These are phyloP conservation scores for Suillus brevipes DNA, from an alignment of 768 basidiomycete genomes.

Conservation along the genomic window DNA sequence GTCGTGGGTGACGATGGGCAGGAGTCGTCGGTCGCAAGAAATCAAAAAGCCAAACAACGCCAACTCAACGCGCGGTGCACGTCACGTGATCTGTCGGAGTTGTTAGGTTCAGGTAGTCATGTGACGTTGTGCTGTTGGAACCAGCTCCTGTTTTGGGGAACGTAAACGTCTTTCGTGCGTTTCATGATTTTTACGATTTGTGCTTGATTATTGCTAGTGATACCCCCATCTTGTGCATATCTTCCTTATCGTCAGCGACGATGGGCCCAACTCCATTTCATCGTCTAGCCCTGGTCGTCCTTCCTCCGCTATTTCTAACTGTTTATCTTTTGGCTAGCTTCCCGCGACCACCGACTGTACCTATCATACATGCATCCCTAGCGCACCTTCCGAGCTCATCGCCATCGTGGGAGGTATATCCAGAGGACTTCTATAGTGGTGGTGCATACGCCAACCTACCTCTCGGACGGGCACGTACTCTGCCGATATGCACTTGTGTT, in stretches of 20 bases:
- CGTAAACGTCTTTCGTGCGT: neutral
- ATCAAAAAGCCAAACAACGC: conserved; percentile 37
- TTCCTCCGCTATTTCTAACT: conserved; percentile 60
- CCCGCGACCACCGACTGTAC: conserved; percentile 55
- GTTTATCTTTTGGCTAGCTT: conserved; percentile 67
- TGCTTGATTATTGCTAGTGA: neutral
- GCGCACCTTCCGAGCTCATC: conserved; percentile 55
- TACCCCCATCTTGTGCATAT: conserved; percentile 9
- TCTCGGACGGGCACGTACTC: conserved; percentile 56
- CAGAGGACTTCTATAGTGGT: conserved; percentile 62
- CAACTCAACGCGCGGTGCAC: conserved; percentile 36
- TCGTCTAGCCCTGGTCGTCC: conserved; percentile 42
- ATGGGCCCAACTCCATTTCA: conserved; percentile 16
- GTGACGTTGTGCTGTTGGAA: conserved; percentile 16
- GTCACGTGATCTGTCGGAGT: conserved; percentile 33
- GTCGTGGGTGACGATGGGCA: conserved; percentile 14
- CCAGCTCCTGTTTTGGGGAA: neutral
- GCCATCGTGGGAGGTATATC: conserved; percentile 70
- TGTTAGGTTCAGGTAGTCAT: conserved; percentile 22
- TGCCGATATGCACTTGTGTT: conserved; percentile 8
- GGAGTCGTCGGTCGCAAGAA: conserved; percentile 17
- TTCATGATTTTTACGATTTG: neutral
- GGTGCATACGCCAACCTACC: conserved; percentile 67
- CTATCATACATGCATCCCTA: conserved; percentile 56
- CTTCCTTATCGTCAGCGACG: conserved; percentile 4